Evolutionary conservation across 1,139 yeast species (phyloP).

Genomic region (Yamadazyma sp.): DNA sequence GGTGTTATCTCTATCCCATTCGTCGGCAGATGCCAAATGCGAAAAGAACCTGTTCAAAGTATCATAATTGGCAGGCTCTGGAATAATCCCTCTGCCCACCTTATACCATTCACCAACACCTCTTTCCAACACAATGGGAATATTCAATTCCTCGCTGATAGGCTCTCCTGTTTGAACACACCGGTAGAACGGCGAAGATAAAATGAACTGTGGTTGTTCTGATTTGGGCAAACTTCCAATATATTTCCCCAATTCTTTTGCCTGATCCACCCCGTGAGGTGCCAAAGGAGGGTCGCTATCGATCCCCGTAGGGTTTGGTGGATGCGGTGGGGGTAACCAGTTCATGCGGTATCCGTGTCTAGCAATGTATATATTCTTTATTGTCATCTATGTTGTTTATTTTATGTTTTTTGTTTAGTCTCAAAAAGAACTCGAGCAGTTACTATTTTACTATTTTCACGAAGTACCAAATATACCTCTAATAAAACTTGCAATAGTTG

Average conservation of each 20-base stretch:
- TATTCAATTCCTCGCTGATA: constrained; percentile 52
- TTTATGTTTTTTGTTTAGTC: background rate
- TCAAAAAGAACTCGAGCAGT: too few species aligned
- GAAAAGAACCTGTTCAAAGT: constrained; percentile 50
- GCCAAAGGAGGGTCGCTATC: constrained; percentile 82
- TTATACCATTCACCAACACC: constrained; percentile 78
- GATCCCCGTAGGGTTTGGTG: constrained; percentile 76
- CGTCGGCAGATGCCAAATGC: constrained; percentile 37
- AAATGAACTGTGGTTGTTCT: constrained; percentile 60
- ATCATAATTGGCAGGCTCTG: constrained; percentile 57
- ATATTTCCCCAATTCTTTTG: constrained; percentile 66
- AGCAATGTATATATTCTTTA: constrained; percentile 49
- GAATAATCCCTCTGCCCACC: constrained; percentile 52
- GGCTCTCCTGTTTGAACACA: constrained; percentile 84
- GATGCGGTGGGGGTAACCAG: constrained; percentile 78
- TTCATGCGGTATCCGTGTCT: constrained; percentile 81
- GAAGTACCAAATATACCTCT: too few species aligned
- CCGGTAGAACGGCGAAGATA: constrained; percentile 84
- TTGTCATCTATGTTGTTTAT: constrained; percentile 30
- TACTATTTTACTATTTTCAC: too few species aligned
- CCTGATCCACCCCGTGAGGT: constrained; percentile 77
- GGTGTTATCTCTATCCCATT: constrained; percentile 47
- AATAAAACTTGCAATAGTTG: too few species aligned
- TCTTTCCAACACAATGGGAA: constrained; percentile 63
- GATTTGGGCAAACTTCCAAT: constrained; percentile 34